A percentile compares a stretch with the other conserved stretches of the same genome.
phyloP scores from a whole-genome alignment of 2,329 filamentous ascomycete genomes.

The Clonostachys chloroleuca region DNA sequence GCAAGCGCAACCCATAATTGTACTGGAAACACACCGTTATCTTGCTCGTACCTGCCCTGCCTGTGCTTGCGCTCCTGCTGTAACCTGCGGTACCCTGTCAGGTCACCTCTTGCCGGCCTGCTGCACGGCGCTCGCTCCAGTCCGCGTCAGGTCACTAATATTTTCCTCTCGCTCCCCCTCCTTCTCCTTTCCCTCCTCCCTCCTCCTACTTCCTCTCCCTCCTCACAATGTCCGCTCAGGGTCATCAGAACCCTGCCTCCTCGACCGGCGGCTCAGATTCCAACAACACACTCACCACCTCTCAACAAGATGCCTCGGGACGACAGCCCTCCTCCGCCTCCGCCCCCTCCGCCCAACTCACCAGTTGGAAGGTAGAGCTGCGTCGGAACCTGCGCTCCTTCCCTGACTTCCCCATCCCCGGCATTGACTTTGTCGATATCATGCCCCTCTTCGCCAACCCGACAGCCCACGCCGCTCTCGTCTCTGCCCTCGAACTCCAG shows the following conservation, averaged over 20 bases:
- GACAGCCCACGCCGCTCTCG: conserved; percentile 67
- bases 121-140: conserved; percentile 6
- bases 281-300: conserved; percentile 17
- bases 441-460: conserved; percentile 89
- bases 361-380: conserved; percentile 68
- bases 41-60: background rate
- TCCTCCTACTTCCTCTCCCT: conserved; percentile 14
- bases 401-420: conserved; percentile 85
- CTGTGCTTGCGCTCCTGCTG: conserved; percentile 7
- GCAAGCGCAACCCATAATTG: too few relatives aligned
- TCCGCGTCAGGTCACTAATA: conserved; percentile 7
- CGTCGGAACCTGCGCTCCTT: conserved; percentile 74
- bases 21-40: too few relatives aligned
- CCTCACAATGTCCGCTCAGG: conserved; percentile 24
- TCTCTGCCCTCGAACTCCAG: conserved; percentile 83
- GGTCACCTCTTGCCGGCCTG: conserved; percentile 14
- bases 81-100: conserved; percentile 3
- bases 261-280: conserved; percentile 11
- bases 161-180: conserved; percentile 9
- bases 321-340: conserved; percentile 58
- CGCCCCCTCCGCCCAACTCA: conserved; percentile 60
- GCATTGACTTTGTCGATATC: conserved; percentile 97
- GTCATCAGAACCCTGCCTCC: conserved; percentile 8
- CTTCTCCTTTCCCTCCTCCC: conserved; percentile 19
- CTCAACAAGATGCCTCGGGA: conserved; percentile 55